These are phyloP conservation scores for Fusarium sterilihyphosum DNA, from an alignment of 2,329 filamentous ascomycete genomes.

Conservation along the genomic window DNA sequence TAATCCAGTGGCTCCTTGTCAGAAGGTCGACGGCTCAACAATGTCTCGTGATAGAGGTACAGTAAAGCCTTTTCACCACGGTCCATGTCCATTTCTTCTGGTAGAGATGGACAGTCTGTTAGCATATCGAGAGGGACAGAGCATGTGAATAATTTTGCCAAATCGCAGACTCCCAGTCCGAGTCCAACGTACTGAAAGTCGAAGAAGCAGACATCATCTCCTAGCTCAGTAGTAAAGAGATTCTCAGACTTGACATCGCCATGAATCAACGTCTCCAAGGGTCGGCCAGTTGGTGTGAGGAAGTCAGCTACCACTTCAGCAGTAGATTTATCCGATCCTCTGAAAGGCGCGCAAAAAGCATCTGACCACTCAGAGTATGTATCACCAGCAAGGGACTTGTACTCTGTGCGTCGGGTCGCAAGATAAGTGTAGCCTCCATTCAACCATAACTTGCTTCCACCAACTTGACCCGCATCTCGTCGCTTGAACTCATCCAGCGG, in stretches of 20 bases:
- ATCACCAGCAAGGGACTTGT: conserved; percentile 57
- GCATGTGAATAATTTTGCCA: conserved; percentile 74
- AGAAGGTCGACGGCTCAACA: conserved; percentile 43
- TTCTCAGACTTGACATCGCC: conserved; percentile 78
- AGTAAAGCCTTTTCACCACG: conserved; percentile 62
- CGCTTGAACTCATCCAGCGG: conserved; percentile 64
- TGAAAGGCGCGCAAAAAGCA: conserved; percentile 54
- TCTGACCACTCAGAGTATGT: conserved; percentile 64
- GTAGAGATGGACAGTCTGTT: conserved; percentile 42
- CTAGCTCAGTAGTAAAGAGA: conserved; percentile 64
- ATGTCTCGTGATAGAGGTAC: conserved; percentile 55
- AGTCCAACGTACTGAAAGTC: conserved; percentile 76
- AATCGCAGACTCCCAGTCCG: conserved; percentile 71
- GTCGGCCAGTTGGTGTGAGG: conserved; percentile 56
- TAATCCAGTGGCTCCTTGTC: conserved; percentile 50
- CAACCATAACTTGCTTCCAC: conserved; percentile 60
- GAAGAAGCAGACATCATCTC: conserved; percentile 68
- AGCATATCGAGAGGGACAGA: conserved; percentile 68
- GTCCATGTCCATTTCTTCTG: conserved; percentile 58
- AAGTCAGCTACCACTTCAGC: conserved; percentile 64
- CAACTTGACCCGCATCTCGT: conserved; percentile 22
- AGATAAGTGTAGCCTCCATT: conserved; percentile 78
- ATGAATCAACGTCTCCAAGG: conserved; percentile 68
- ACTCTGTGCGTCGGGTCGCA: conserved; percentile 69
- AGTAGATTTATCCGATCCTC: conserved; percentile 47